phyloP scores from a whole-genome alignment of 306 rosid genomes.

The Neltuma alba region DNA sequence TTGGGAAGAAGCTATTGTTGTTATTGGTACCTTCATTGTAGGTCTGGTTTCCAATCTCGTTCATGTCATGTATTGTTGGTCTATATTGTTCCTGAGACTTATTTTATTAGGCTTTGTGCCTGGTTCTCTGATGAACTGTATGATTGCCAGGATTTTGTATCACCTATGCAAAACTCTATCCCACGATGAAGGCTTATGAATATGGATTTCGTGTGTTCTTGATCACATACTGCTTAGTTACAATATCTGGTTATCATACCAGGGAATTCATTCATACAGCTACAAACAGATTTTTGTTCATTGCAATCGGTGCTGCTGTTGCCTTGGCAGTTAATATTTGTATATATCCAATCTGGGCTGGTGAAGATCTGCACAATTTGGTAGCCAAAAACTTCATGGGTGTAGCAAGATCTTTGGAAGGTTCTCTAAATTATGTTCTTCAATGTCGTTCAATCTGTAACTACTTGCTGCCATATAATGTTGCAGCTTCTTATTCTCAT shows the following conservation, averaged over 20 bases:
- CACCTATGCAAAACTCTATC: slow-evolving; percentile 78
- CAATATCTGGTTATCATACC: slow-evolving; percentile 81
- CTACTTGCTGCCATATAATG: background rate
- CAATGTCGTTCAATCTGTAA: slow-evolving; percentile 20
- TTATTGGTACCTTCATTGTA: slow-evolving; percentile 61
- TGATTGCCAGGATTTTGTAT: slow-evolving; percentile 64
- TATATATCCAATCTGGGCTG: slow-evolving; percentile 95
- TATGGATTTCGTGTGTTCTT: slow-evolving; percentile 94
- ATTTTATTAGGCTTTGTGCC: background rate
- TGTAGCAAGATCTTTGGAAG: slow-evolving; percentile 93
- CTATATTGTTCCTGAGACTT: background rate
- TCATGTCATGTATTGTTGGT: background rate
- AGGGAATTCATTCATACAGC: slow-evolving; percentile 77
- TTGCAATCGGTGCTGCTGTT: slow-evolving; percentile 85
- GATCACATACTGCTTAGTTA: slow-evolving; percentile 83
- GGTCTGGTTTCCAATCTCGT: slow-evolving; percentile 45
- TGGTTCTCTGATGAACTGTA: slow-evolving; percentile 38
- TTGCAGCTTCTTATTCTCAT: slow-evolving; percentile 9
- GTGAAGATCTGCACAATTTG: slow-evolving; percentile 94
- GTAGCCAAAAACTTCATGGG: slow-evolving; percentile 75
- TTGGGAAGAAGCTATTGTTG: slow-evolving; percentile 70
- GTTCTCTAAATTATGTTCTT: slow-evolving; percentile 38
- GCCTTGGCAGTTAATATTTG: slow-evolving; percentile 77
- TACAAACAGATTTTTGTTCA: slow-evolving; percentile 69
- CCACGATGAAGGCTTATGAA: slow-evolving; percentile 89